phyloP scores from a whole-genome alignment of 202 grass and related monocot genomes.

The Saccharum hybrid region DNA sequence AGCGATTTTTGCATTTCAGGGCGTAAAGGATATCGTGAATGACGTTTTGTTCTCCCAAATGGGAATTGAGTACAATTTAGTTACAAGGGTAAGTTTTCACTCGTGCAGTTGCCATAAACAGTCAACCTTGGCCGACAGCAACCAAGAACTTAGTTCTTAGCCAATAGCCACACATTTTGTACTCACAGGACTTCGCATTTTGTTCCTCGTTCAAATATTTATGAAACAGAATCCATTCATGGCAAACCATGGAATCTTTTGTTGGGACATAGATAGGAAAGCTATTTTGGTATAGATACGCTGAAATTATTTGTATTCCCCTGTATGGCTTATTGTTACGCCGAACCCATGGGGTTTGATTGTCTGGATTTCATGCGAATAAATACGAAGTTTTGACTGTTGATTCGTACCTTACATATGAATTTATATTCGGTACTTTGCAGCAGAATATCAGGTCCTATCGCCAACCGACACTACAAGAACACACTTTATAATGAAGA shows the following conservation, averaged over 20 bases:
- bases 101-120: neutral
- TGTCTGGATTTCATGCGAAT: constrained; percentile 12
- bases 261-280: neutral
- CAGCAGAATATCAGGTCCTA: neutral
- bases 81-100: constrained; percentile 8
- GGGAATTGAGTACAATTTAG: neutral
- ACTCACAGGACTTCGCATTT: neutral
- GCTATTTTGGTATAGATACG: neutral
- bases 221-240: neutral
- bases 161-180: neutral
- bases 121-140: neutral
- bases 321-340: neutral
- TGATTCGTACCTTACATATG: neutral
- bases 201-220: neutral
- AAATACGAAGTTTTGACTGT: neutral
- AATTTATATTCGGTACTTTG: neutral
- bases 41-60: neutral
- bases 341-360: neutral
- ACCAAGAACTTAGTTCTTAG: neutral
- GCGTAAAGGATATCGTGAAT: constrained; percentile 19
- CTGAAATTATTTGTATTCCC: neutral
- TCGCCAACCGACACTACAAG: neutral
- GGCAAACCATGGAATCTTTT: constrained; percentile 11
- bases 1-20: constrained; percentile 44
- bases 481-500: neutral